phyloP scores from a whole-genome alignment of 108 stramenopile species.

The Cyclotella baltica region DNA sequence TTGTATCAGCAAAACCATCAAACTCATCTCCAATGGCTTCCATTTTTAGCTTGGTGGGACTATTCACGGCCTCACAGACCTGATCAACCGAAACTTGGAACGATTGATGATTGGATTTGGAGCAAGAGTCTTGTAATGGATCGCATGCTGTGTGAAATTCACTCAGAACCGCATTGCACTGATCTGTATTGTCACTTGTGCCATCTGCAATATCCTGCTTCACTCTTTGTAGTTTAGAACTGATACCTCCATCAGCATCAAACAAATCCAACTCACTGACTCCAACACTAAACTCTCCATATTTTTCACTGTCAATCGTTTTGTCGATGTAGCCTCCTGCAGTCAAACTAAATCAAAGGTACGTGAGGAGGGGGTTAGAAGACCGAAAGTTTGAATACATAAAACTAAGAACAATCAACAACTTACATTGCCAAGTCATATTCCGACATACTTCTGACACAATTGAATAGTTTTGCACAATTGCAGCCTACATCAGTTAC shows the following conservation, averaged over 20 bases:
- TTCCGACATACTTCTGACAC: too few relatives aligned
- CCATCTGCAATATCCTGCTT: too few relatives aligned
- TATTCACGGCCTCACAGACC: not conserved
- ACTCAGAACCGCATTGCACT: not conserved
- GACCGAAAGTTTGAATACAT: too few relatives aligned
- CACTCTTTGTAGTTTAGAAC: not conserved
- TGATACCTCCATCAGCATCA: not conserved
- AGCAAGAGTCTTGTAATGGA: not conserved
- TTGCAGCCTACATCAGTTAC: not conserved
- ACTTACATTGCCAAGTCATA: too few relatives aligned
- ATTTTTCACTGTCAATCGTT: not conserved
- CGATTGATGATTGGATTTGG: not conserved
- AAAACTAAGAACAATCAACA: too few relatives aligned
- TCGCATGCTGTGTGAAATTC: not conserved
- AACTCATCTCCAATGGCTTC: not conserved
- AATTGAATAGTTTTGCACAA: too few relatives aligned
- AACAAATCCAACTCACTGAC: not conserved
- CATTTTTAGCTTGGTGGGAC: not conserved
- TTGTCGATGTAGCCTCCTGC: not conserved
- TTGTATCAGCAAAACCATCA: not conserved
- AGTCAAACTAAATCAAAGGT: too few relatives aligned
- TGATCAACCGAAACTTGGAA: slow-evolving; percentile 6
- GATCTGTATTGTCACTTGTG: too few relatives aligned
- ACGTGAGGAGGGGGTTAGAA: too few relatives aligned
- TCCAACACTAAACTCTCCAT: not conserved